Conservation (phyloP, 352 stramenopile genomes). For the Globisporangium spinosum region DNA sequence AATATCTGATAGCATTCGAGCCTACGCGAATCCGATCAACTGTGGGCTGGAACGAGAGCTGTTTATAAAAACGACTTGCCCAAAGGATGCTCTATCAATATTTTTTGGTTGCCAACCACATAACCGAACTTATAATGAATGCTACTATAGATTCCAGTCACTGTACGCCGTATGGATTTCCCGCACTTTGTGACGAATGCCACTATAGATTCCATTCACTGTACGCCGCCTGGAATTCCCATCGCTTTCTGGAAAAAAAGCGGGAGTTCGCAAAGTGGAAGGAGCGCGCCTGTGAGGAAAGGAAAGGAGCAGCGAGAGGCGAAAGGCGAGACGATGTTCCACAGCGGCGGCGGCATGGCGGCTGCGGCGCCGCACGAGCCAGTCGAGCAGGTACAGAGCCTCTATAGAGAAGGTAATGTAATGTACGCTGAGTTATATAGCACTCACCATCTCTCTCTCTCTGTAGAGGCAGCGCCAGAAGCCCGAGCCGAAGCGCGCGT, state of each 20-base stretch:
- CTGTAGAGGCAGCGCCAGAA: constrained; percentile 17
- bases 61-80: too few relatives aligned
- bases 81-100: too few relatives aligned
- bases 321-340: constrained; percentile 7
- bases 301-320: neutral
- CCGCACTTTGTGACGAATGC: too few relatives aligned
- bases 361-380: constrained; percentile 1
- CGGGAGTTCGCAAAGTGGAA: neutral
- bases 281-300: neutral
- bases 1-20: too few relatives aligned
- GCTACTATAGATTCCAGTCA: too few relatives aligned
- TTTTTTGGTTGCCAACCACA: too few relatives aligned
- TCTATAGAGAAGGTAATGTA: neutral
- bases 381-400: constrained; percentile 5
- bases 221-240: too few relatives aligned
- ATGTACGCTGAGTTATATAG: neutral
- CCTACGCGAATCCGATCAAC: too few relatives aligned
- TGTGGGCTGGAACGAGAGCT: too few relatives aligned
- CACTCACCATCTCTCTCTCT: neutral
- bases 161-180: too few relatives aligned
- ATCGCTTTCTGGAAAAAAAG: neutral
- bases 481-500: constrained; percentile 53
- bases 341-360: constrained; percentile 3
- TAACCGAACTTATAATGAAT: too few relatives aligned
- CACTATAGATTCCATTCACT: too few relatives aligned